Evolutionary conservation across 805 yeast genomes (phyloP).

Genomic region (Jamesozyma lodderae): DNA sequence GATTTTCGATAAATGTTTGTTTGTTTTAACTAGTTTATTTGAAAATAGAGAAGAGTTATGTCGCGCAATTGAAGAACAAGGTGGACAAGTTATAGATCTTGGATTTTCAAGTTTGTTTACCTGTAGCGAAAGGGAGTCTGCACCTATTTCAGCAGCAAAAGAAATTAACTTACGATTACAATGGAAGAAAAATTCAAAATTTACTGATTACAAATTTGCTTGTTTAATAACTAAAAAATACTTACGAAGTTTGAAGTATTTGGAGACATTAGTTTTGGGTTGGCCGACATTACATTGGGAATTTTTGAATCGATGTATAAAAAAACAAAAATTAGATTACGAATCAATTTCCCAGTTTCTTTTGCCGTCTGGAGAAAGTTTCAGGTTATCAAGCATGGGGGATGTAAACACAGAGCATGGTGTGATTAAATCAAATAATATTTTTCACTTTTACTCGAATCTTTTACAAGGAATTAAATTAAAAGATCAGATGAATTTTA

Average conservation of each 20-base stretch:
- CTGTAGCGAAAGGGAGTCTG: not conserved
- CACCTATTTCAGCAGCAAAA: not conserved
- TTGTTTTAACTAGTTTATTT: conserved; percentile 32
- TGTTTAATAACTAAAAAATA: conserved; percentile 54
- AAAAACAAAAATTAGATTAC: conserved; percentile 7
- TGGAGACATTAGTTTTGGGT: conserved; percentile 69
- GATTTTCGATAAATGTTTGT: conserved; percentile 32
- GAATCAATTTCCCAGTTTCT: conserved; percentile 44
- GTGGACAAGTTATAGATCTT: conserved; percentile 34
- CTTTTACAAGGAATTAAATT: conserved; percentile 29
- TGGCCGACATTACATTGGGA: conserved; percentile 72
- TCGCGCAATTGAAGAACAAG: conserved; percentile 33
- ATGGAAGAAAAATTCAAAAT: conserved; percentile 9
- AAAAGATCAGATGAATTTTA: conserved; percentile 31
- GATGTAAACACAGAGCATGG: conserved; percentile 11
- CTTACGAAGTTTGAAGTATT: conserved; percentile 62
- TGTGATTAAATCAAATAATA: conserved; percentile 40
- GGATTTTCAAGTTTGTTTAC: conserved; percentile 29
- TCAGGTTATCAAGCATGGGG: conserved; percentile 29
- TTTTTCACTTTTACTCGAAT: conserved; percentile 36
- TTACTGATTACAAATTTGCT: conserved; percentile 39
- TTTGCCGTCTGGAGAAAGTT: conserved; percentile 66
- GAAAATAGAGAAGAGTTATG: conserved; percentile 29
- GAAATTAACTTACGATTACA: conserved; percentile 7
- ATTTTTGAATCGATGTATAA: conserved; percentile 45